A percentile compares a stretch with the other conserved stretches of the same genome.
These are phyloP conservation scores for Hanseniaspora singularis DNA, from an alignment of 805 yeast species.

Conservation along the genomic window DNA sequence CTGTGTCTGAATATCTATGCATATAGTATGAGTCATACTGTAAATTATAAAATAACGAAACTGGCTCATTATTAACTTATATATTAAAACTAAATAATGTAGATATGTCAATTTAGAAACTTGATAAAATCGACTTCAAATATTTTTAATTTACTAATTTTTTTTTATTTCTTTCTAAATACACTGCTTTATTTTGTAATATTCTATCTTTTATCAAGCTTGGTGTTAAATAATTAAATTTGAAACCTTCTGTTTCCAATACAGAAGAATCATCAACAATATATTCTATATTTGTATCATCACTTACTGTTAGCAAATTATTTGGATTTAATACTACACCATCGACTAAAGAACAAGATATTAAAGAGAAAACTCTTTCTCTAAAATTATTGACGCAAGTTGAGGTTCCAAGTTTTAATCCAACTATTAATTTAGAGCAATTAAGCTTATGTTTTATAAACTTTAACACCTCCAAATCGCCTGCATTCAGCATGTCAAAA, in stretches of 20 bases:
- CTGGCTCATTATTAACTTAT: no score
- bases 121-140: no score
- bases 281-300: neutral
- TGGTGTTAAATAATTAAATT: conserved; percentile 42
- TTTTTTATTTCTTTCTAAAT: conserved; percentile 73
- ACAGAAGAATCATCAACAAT: neutral
- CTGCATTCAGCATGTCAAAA: conserved; percentile 87
- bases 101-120: no score
- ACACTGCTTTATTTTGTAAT: conserved; percentile 49
- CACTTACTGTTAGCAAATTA: neutral
- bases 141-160: conserved; percentile 66
- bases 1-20: no score
- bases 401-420: conserved; percentile 38
- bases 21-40: no score
- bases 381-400: conserved; percentile 72
- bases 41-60: no score
- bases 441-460: conserved; percentile 29
- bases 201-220: conserved; percentile 59
- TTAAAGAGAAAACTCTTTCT: conserved; percentile 75
- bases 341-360: conserved; percentile 79
- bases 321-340: conserved; percentile 45
- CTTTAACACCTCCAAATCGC: conserved; percentile 68
- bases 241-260: conserved; percentile 33
- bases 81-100: no score
- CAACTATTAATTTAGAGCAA: conserved; percentile 43